Base-by-base conservation (phyloP, 345 rosid genomes). In the Citrus unshiu region DNA sequence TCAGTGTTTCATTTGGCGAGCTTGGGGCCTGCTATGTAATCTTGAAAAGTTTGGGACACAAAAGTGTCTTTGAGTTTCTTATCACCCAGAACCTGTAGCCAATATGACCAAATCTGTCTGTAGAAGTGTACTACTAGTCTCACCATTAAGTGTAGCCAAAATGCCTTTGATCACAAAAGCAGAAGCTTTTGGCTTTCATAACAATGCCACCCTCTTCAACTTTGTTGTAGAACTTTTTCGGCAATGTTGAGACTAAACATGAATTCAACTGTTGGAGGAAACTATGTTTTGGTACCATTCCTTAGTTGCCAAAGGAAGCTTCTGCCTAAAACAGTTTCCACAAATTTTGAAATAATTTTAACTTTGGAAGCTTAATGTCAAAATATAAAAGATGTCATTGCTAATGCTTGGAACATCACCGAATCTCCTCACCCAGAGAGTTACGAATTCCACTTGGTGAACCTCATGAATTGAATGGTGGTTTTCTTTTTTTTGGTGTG, bases 271-370 rank as follows among this genome's bases (percentile, higher is more conserved):
- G 74, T 37, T 75, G 84, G 25, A 77, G 62, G 62, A 86, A 88
- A 30, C 84, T 70, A 4, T 83, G 88, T 22, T 81, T 84, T 0
- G 91, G 88, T 25, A 86, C 88, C 91, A 86, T 83, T 65, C 87
- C 88, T n/a, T 70, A 80, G 78, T 83, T 35, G 54, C 78, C 74
- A 84, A 40, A 4, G 56, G 82, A 30, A 70, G 85, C 84, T 84
- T 88, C 56, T 25, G 37, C 79, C 73, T 74, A 3, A 86, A 62
- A 65, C 76, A 64, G 74, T 86, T 54, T 83, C 89, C 0, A 88
- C 83, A 0, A 88, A 80, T 58, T 84, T 88, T 16, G 86, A 78
- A 24, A 70, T 10, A 43, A 10, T 43, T 43, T 43, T 43, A 43
- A 43, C 49, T 43, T 43, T 43, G 14, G 49, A 3, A 43, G 49